Conservation (phyloP, 768 basidiomycete species). For the Macrolepiota dolichaula region DNA sequence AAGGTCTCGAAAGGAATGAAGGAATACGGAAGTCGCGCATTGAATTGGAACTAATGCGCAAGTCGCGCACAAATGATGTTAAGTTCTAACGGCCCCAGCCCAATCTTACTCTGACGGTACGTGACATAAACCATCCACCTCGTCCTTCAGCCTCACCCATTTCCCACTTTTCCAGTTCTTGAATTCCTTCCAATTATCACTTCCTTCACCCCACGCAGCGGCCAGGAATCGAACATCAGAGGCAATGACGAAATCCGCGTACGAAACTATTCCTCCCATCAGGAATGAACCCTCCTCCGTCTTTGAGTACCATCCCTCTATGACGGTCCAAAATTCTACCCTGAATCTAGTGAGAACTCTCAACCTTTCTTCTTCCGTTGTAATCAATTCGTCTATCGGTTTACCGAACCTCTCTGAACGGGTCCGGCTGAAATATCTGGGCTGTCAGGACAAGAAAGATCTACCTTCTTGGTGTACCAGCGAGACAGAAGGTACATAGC, state of each 20-base stretch:
- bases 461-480: slow-evolving; percentile 53
- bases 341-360: slow-evolving; percentile 1
- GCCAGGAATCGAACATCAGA: slow-evolving; percentile 11
- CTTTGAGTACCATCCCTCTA: background rate
- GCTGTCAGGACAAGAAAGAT: too few relatives aligned
- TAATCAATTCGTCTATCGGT: background rate
- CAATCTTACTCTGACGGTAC: background rate
- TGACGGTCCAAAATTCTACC: background rate
- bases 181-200: slow-evolving; percentile 24
- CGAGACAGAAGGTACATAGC: slow-evolving; percentile 38
- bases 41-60: too few relatives aligned
- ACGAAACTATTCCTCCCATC: slow-evolving; percentile 21
- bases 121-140: background rate
- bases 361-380: background rate
- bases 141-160: slow-evolving; percentile 18
- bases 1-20: too few relatives aligned
- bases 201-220: slow-evolving; percentile 19
- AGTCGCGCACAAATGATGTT: too few relatives aligned
- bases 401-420: background rate
- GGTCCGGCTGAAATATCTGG: background rate
- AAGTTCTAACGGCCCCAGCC: too few relatives aligned
- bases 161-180: slow-evolving; percentile 20
- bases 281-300: background rate
- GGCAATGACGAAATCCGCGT: background rate
- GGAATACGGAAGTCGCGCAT: too few relatives aligned